Percentiles rank a stretch among this genome's conserved stretches.
Conservation (phyloP, 1,139 yeast genomes). For the Scheffersomyces stambukii region DNA sequence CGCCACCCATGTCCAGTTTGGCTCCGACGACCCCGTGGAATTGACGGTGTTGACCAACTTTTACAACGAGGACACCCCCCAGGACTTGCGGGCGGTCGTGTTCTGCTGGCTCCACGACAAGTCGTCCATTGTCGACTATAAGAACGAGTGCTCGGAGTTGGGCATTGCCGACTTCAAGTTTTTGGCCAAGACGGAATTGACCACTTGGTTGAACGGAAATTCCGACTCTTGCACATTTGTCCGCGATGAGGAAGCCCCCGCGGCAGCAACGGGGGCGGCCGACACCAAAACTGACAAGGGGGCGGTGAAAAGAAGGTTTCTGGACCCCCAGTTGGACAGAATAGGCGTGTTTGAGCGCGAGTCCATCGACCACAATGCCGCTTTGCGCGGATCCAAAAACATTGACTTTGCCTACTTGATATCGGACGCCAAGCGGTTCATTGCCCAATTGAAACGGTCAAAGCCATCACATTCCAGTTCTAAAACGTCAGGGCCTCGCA, state of each 20-base stretch:
- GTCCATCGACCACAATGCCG: conserved; percentile 73
- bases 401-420: conserved; percentile 72
- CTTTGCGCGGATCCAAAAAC: conserved; percentile 72
- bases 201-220: conserved; percentile 75
- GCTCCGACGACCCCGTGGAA: conserved; percentile 25
- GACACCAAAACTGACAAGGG: conserved; percentile 5
- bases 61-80: conserved; percentile 45
- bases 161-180: conserved; percentile 73
- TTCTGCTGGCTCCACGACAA: conserved; percentile 82
- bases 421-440: conserved; percentile 64
- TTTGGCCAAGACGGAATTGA: conserved; percentile 78
- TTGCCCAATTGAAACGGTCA: conserved; percentile 48
- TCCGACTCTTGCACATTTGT: conserved; percentile 54
- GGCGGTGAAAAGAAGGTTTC: conserved; percentile 25
- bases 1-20: conserved; percentile 34
- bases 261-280: conserved; percentile 6
- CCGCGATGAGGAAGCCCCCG: conserved; percentile 15
- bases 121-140: conserved; percentile 76
- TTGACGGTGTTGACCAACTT: no score
- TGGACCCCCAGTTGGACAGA: conserved; percentile 55
- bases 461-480: conserved; percentile 17
- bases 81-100: conserved; percentile 59
- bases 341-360: conserved; percentile 60
- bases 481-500: conserved; percentile 16
- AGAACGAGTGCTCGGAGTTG: conserved; percentile 63